Base-by-base conservation (phyloP, 2,329 filamentous ascomycete genomes). In the Emmonsiellopsis sp. region DNA sequence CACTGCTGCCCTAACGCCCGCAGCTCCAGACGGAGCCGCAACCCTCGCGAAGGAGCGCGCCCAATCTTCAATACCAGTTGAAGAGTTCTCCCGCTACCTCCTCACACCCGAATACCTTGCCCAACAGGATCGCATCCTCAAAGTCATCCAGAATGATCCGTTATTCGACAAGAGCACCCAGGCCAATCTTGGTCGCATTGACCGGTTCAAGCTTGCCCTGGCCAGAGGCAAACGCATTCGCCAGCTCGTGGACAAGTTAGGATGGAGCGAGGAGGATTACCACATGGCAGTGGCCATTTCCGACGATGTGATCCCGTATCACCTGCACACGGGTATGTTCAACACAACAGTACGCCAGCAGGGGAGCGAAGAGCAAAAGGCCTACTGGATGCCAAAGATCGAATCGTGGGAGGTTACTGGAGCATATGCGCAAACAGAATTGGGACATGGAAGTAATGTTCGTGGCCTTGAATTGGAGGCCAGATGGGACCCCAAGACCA, bases 241-340 rank as follows among this genome's bases (percentile, higher is more conserved):
- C 41, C 68, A 76, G 46, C 63, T 77, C 20, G 67, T 67, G 7
- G 68, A 73, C 49, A 68, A 74, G 55, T 66, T 78, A 61, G 62
- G 64, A 41, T 79, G 77, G 77, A 69, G 71, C 55, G 60, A 68
- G 32, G 73, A 76, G n/a, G 77, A 79, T 54, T 73, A 75, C 54
- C 67, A 69, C 48, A 79, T 79, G 73, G 73, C 73, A 0, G 73
- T 74, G 57, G 79, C 79, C 59, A 67, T 80, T 8, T 73, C 73
- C 42, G 77, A 80, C 55, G 77, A 80, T 62, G 76, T 79, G 57
- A 74, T 70, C 38, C 77, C 76, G 3, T 80, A 76, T 59, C 73
- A 75, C 62, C 67, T 81, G 42, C 77, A 79, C 52, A 69, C 71
- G 59, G 67, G 67, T 7, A 76, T 76, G 74, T 76, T 76, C 56